A percentile compares a stretch with the other conserved stretches of the same genome.
These are phyloP conservation scores for Ilex aquifolium DNA, from an alignment of 257 asterid species.

Conservation along the genomic window DNA sequence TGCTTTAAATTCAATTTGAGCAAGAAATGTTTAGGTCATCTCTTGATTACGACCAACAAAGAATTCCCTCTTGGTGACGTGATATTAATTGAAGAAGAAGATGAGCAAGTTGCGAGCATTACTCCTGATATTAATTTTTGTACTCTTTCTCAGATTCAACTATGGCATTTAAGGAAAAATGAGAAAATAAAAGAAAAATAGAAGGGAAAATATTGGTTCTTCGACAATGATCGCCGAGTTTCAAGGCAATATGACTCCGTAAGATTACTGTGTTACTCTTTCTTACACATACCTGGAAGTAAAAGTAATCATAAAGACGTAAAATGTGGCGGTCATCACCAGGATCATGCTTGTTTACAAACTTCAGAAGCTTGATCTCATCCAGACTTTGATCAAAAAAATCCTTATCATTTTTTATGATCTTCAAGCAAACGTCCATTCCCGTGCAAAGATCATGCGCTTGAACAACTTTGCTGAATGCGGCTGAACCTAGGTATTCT, in stretches of 20 bases:
- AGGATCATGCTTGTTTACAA: constrained; percentile 83
- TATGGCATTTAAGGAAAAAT: no score
- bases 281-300: constrained; percentile 59
- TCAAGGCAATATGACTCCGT: neutral
- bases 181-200: neutral
- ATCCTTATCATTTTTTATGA: constrained; percentile 86
- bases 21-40: no score
- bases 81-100: no score
- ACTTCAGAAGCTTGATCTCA: constrained; percentile 85
- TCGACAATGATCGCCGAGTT: neutral
- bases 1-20: no score
- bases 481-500: constrained; percentile 84
- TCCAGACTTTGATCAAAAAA: constrained; percentile 90
- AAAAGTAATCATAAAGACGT: constrained; percentile 86
- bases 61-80: neutral
- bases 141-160: no score
- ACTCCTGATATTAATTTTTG: no score
- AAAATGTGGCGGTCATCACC: constrained; percentile 68
- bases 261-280: neutral
- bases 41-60: neutral
- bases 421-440: constrained; percentile 82
- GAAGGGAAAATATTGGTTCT: neutral
- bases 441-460: constrained; percentile 73
- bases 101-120: no score
- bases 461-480: constrained; percentile 86